Percentiles rank a stretch among this genome's conserved stretches.
phyloP scores from a whole-genome alignment of 805 yeast species.

The Saturnispora hagleri region DNA sequence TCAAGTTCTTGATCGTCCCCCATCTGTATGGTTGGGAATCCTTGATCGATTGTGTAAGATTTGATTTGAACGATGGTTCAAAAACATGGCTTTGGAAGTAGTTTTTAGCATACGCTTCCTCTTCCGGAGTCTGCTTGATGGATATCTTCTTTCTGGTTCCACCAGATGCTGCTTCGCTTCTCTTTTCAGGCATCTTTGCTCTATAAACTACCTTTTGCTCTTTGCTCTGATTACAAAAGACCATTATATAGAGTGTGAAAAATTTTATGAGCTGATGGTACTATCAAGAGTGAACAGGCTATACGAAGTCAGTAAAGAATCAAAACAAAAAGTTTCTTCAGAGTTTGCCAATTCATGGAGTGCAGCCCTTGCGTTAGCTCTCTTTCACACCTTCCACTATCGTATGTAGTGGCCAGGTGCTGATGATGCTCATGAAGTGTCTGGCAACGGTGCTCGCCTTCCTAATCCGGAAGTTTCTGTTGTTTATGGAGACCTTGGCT shows the following conservation, averaged over 20 bases:
- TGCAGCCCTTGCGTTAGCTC: not conserved
- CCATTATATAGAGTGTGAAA: not conserved
- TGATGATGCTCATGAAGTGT: not conserved
- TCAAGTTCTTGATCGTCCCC: slow-evolving; percentile 70
- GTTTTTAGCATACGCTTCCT: slow-evolving; percentile 24
- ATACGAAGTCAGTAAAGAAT: not conserved
- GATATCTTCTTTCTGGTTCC: slow-evolving; percentile 15
- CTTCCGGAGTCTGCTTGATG: slow-evolving; percentile 27
- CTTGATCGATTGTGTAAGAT: slow-evolving; percentile 36
- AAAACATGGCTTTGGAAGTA: slow-evolving; percentile 26
- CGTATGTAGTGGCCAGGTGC: not conserved
- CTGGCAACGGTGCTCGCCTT: not conserved
- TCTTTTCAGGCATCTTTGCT: not conserved
- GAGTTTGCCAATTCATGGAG: not conserved
- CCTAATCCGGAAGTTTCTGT: not conserved
- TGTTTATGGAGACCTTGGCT: not conserved
- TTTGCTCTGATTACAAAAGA: not conserved
- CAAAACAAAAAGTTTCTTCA: not conserved
- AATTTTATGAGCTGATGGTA: not conserved
- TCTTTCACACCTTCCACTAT: not conserved
- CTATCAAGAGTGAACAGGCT: not conserved
- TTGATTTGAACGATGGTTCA: slow-evolving; percentile 30
- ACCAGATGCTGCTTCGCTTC: not conserved
- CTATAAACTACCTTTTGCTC: not conserved
- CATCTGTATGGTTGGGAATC: slow-evolving; percentile 75